Evolutionary conservation across 176 grass and related monocot species (phyloP).

Genomic region (Avena eriantha): DNA sequence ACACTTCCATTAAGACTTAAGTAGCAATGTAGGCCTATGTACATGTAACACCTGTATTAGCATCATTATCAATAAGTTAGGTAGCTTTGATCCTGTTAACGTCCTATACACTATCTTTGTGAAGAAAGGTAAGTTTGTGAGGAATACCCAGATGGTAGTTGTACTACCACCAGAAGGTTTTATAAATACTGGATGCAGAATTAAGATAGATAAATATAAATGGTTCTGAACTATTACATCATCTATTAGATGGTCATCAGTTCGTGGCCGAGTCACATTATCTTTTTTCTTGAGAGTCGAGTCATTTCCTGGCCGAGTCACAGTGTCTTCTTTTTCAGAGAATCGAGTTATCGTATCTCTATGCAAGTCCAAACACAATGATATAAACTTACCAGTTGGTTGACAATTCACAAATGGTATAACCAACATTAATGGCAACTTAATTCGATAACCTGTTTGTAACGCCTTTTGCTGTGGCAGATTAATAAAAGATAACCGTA

Average conservation of each 20-base stretch:
- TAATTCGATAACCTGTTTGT: neutral
- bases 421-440: neutral
- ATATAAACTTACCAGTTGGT: neutral
- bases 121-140: neutral
- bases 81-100: slow-evolving; percentile 15
- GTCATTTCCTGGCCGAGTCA: neutral
- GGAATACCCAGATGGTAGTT: neutral
- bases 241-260: neutral
- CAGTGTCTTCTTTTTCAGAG: neutral
- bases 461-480: neutral
- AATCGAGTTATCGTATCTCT: neutral
- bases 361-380: neutral
- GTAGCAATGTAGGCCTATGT: neutral
- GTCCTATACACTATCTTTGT: neutral
- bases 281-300: neutral
- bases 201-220: neutral
- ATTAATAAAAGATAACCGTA: neutral
- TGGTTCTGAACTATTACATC: neutral
- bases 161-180: neutral
- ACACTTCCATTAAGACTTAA: neutral
- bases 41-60: neutral
- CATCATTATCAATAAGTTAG: neutral
- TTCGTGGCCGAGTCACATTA: neutral
- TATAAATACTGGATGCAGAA: neutral
- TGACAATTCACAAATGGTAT: neutral